Evolutionary conservation across 2,329 filamentous ascomycete genomes (phyloP), one percentile per base, ranked within the genome.

Genomic region (Nothopassalora personata): DNA sequence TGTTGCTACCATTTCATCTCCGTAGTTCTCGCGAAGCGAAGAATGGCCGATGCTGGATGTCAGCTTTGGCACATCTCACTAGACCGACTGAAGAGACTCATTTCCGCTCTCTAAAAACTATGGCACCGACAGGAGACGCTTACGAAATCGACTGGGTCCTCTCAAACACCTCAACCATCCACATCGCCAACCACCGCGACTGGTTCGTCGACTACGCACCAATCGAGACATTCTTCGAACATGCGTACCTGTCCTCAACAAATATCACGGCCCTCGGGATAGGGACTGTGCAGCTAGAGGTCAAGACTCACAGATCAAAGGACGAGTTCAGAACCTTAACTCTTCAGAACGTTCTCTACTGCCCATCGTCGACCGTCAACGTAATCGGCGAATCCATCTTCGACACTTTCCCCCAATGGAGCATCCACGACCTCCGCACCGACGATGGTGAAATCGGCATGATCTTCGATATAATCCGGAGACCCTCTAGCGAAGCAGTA

Each of bases 131-230:
- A 43, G 60, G 58, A 13, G 33, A 55, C 9, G 54, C 50, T 2
- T 62, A 62, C 31, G 31, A 60, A 46, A 36, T 36, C 34, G 60
- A 62, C 58, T 62, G 60, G 58, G 47, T 60, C 28, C 48, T 34
- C 23, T 60, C 60, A 8, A 60, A 36, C 48, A 56, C 47, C 5
- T 48, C 46, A 5, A 57, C 61, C 31, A 48, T 59, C n/a, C 61
- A 63, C 31, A 48, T 63, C 30, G 61, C 61, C 43, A 63, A 56
- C 28, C 53, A 63, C 31, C 59, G 59, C 5, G 59, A 59, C 34
- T 63, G 61, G 61, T 63, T 63, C 39, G 54, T 54, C 30, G 49
- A n/a, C 30, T 61, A 47, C 45, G 53, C 54, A 6, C 15, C 43
- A 7, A 33, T 60, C 36, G 39, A 43, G n/a, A 43, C 3, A 30